These are phyloP conservation scores for Penicillium sp. DNA, from an alignment of 2,329 filamentous ascomycete genomes.

Conservation along the genomic window DNA sequence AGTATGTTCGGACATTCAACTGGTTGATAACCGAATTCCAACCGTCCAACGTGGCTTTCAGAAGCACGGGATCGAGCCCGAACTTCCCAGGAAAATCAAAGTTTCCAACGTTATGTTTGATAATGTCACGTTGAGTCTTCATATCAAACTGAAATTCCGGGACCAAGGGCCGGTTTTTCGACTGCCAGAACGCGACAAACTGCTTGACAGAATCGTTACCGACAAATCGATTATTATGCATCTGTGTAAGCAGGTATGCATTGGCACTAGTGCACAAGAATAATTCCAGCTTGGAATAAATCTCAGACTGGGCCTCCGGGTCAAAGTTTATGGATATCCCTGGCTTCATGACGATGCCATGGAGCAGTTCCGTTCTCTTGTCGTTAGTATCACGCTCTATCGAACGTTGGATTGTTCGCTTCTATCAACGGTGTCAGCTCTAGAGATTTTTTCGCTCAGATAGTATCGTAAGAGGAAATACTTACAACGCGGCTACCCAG, in stretches of 20 bases:
- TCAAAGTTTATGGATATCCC: constrained; percentile 38
- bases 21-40: constrained; percentile 48
- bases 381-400: constrained; percentile 6
- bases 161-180: constrained; percentile 46
- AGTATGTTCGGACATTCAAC: constrained; percentile 50
- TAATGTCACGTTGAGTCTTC: constrained; percentile 46
- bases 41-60: constrained; percentile 46
- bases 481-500: constrained; percentile 12
- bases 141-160: constrained; percentile 53
- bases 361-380: constrained; percentile 11
- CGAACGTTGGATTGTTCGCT: constrained; percentile 4
- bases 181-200: constrained; percentile 38
- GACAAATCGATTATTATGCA: constrained; percentile 36
- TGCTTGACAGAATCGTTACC: constrained; percentile 36
- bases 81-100: constrained; percentile 45
- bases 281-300: constrained; percentile 45
- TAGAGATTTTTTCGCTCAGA: too few species aligned
- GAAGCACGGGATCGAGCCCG: constrained; percentile 35
- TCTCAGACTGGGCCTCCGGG: constrained; percentile 37
- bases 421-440: background rate
- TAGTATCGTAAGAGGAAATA: background rate
- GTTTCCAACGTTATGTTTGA: constrained; percentile 43
- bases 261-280: constrained; percentile 45
- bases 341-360: constrained; percentile 21
- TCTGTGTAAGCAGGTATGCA: constrained; percentile 41